Evolutionary conservation across 345 rosid species (phyloP).

Genomic region (Gossypium thurberi): DNA sequence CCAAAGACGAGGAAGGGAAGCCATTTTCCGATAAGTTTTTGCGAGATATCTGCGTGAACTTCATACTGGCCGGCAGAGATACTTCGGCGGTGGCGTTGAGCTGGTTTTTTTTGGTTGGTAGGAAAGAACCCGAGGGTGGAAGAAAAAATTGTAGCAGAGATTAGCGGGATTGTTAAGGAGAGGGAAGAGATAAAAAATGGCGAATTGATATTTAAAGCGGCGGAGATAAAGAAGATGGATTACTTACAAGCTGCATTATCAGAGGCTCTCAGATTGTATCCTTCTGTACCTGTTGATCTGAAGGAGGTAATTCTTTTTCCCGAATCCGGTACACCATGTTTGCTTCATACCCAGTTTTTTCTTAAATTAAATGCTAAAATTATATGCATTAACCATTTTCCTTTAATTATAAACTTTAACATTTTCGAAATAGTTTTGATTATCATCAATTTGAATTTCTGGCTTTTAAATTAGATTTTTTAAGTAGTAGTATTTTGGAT

Average conservation of each 20-base stretch:
- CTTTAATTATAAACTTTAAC: no score
- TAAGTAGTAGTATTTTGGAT: no score
- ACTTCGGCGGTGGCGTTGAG: conserved; percentile 91
- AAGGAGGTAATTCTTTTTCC: conserved; percentile 56
- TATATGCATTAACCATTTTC: no score
- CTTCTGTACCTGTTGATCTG: conserved; percentile 95
- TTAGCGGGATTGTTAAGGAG: conserved; percentile 42
- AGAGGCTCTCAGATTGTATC: conserved; percentile 84
- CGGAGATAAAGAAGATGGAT: conserved; percentile 96
- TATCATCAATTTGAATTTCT: no score
- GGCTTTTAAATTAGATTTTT: no score
- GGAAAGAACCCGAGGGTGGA: conserved; percentile 57
- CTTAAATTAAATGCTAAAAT: no score
- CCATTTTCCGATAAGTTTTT: conserved; percentile 73
- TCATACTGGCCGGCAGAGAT: conserved; percentile 95
- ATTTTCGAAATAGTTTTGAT: no score
- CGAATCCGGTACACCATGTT: no score
- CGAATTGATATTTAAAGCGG: conserved; percentile 46
- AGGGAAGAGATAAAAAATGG: conserved; percentile 26
- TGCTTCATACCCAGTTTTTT: no score
- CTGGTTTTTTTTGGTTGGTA: conserved; percentile 93
- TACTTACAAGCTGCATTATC: conserved; percentile 91
- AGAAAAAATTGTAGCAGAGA: conserved; percentile 53
- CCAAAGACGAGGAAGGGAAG: conserved; percentile 47
- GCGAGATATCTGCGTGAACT: conserved; percentile 86